These are phyloP conservation scores for Pseudocercospora cruenta DNA, from an alignment of 2,329 filamentous ascomycete genomes.

Conservation along the genomic window DNA sequence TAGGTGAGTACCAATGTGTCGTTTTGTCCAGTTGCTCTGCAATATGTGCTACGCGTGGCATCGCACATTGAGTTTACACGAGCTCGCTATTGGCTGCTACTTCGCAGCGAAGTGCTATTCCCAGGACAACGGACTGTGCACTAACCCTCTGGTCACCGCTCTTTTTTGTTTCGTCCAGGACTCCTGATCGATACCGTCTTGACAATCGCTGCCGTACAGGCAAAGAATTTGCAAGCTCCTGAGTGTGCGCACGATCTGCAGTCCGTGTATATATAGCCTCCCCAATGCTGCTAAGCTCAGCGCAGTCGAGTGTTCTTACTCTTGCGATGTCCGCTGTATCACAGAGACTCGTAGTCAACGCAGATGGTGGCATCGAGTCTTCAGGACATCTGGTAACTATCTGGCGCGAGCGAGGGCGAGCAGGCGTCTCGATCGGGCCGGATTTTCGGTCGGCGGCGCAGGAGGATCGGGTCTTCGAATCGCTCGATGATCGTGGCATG, in stretches of 20 bases:
- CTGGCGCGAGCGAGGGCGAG: background rate
- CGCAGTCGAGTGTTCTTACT: background rate
- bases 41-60: background rate
- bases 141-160: background rate
- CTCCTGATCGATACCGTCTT: background rate
- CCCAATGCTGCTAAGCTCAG: background rate
- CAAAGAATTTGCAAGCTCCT: background rate
- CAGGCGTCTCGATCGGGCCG: background rate
- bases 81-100: background rate
- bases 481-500: background rate
- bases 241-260: background rate
- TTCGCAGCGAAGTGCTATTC: background rate
- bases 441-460: background rate
- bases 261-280: background rate
- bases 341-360: background rate
- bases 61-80: slow-evolving; percentile 1
- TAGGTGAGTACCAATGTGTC: slow-evolving; percentile 59
- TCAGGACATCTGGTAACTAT: background rate
- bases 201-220: background rate
- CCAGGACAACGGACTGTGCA: background rate
- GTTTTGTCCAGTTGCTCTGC: background rate
- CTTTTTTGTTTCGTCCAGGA: slow-evolving; percentile 2
- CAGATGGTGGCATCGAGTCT: background rate
- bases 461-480: background rate
- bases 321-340: background rate